phyloP scores from a whole-genome alignment of 495 filamentous ascomycete species.

The Diplogelasinospora grovesii region DNA sequence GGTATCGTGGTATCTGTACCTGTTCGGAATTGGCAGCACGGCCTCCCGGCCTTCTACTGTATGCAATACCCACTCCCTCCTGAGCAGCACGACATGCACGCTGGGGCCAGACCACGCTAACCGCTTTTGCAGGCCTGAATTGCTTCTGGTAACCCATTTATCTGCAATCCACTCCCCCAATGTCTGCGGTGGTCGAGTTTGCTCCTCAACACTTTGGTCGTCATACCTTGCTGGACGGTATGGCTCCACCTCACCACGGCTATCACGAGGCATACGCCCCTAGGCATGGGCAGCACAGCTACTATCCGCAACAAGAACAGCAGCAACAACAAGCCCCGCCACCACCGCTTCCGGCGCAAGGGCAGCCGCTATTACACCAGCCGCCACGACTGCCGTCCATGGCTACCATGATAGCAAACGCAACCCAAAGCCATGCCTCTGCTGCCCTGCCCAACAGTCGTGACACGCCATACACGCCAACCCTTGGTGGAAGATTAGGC shows the following conservation, averaged over 20 bases:
- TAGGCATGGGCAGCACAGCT: constrained; percentile 28
- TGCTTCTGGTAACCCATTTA: constrained; percentile 1
- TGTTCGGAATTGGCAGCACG: constrained; percentile 13
- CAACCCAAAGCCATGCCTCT: constrained; percentile 14
- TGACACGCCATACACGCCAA: constrained; percentile 21
- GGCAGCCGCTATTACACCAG: constrained; percentile 21
- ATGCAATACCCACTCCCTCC: constrained; percentile 1
- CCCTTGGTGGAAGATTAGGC: constrained; percentile 8
- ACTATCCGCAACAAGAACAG: constrained; percentile 33
- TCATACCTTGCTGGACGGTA: constrained; percentile 40
- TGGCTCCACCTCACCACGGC: constrained; percentile 39
- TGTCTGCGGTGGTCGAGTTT: constrained; percentile 35
- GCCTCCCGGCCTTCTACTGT: constrained; percentile 10
- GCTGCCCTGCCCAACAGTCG: constrained; percentile 20
- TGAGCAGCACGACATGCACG: neutral
- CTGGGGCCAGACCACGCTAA: constrained; percentile 15
- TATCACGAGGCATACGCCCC: constrained; percentile 37
- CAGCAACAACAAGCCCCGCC: constrained; percentile 27
- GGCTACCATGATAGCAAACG: constrained; percentile 23
- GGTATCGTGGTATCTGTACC: constrained; percentile 14
- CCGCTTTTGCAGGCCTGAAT: constrained; percentile 11
- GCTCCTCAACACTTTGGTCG: constrained; percentile 34
- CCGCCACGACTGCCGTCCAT: constrained; percentile 24
- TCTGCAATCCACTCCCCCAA: constrained; percentile 17
- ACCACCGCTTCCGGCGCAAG: constrained; percentile 3